Conservation (phyloP, 768 basidiomycete genomes). For the Podaxis sp. region DNA sequence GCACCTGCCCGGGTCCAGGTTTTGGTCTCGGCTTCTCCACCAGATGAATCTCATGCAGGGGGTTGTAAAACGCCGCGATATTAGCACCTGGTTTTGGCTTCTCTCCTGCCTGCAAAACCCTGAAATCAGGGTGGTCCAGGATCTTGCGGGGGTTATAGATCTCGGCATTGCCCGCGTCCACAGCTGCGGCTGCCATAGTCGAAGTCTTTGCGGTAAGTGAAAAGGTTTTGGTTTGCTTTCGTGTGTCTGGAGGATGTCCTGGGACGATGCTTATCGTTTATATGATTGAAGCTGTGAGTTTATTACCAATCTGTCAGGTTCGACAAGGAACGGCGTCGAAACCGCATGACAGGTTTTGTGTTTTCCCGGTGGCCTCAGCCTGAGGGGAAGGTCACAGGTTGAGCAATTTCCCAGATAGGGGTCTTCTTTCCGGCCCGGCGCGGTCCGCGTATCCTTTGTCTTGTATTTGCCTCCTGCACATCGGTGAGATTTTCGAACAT, state of each 20-base stretch:
- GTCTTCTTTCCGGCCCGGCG: not conserved
- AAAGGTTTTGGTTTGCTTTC: slow-evolving; percentile 2
- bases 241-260: not conserved
- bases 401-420: not conserved
- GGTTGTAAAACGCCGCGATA: slow-evolving; percentile 67
- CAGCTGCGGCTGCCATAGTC: slow-evolving; percentile 28
- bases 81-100: slow-evolving; percentile 48
- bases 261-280: not conserved
- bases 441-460: not conserved
- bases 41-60: slow-evolving; percentile 60
- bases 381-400: slow-evolving; percentile 3
- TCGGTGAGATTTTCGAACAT: not conserved
- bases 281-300: slow-evolving; percentile 5
- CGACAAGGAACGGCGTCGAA: not conserved
- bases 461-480: too few relatives aligned
- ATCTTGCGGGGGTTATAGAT: slow-evolving; percentile 57
- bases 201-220: slow-evolving; percentile 10
- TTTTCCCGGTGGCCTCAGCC: not conserved
- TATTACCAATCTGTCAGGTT: slow-evolving; percentile 6
- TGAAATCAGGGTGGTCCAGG: slow-evolving; percentile 55
- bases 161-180: slow-evolving; percentile 38
- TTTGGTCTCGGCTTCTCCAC: slow-evolving; percentile 63
- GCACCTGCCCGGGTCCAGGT: slow-evolving; percentile 64
- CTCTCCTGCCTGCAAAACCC: slow-evolving; percentile 49
- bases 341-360: not conserved